phyloP scores from a whole-genome alignment of 179 eudicot genomes.

The Corrigiola litoralis region DNA sequence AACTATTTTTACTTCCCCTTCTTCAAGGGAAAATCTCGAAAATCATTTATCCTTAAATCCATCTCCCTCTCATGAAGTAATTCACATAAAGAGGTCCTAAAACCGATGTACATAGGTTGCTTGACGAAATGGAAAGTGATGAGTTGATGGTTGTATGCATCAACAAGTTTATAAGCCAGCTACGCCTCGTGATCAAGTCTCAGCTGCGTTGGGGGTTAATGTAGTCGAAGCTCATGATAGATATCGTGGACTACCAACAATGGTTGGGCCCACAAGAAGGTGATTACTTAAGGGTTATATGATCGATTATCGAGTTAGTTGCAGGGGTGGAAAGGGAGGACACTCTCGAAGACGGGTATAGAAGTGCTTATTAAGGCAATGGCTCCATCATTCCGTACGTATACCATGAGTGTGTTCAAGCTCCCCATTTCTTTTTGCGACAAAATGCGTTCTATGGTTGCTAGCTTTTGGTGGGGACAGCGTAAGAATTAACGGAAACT shows the following conservation, averaged over 20 bases:
- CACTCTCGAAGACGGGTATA: neutral
- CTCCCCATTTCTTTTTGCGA: neutral
- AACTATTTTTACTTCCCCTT: no score
- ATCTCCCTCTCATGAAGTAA: no score
- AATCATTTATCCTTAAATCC: no score
- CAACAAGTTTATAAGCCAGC: neutral
- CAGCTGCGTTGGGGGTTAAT: neutral
- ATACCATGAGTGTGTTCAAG: slow-evolving; percentile 3
- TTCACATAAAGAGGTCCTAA: no score
- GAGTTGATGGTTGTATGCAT: no score
- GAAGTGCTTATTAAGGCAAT: neutral
- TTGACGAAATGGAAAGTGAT: no score
- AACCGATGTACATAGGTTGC: no score
- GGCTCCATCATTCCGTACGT: neutral
- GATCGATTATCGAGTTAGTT: neutral
- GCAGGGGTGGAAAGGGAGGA: neutral
- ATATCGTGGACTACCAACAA: neutral
- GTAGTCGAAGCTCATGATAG: neutral
- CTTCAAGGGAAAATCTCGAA: no score
- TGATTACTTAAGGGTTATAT: neutral
- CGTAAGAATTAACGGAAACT: no score
- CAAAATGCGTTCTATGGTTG: neutral
- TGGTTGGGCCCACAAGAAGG: neutral
- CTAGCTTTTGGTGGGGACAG: neutral
- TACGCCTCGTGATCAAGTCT: neutral